Conservation (phyloP, 805 yeast genomes). For the Zygosaccharomyces pseudorouxii region DNA sequence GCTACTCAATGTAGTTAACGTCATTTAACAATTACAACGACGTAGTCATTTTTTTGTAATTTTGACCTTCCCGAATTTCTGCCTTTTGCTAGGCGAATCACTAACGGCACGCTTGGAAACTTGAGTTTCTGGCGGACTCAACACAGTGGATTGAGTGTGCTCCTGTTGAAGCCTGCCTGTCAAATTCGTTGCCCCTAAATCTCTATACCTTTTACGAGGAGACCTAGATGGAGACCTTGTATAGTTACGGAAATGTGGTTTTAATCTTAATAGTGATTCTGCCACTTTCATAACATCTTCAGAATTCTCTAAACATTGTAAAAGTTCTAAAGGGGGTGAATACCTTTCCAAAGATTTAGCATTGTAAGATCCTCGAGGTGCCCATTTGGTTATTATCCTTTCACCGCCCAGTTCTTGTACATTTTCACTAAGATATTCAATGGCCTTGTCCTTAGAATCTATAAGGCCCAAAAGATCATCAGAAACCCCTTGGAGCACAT, state of each 20-base stretch:
- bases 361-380: conserved; percentile 33
- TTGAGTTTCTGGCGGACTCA: conserved; percentile 1
- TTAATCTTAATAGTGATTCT: conserved; percentile 4
- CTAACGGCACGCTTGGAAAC: conserved; percentile 6
- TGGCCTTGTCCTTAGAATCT: conserved; percentile 32
- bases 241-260: conserved; percentile 5
- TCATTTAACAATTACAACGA: neutral
- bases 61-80: conserved; percentile 14
- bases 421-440: conserved; percentile 30
- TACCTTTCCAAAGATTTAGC: conserved; percentile 20
- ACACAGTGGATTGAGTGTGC: neutral
- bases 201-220: conserved; percentile 8
- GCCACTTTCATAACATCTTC: conserved; percentile 6
- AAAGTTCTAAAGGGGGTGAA: conserved; percentile 8
- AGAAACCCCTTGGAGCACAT: conserved; percentile 2
- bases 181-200: conserved; percentile 7
- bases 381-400: conserved; percentile 31
- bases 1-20: neutral
- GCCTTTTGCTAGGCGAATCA: conserved; percentile 15
- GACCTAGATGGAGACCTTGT: conserved; percentile 3
- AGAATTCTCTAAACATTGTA: conserved; percentile 3
- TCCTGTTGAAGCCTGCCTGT: conserved; percentile 1
- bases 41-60: conserved; percentile 7
- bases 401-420: conserved; percentile 25
- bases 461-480: conserved; percentile 17